A percentile compares a stretch with the other conserved stretches of the same genome.
phyloP scores from a whole-genome alignment of 2,329 filamentous ascomycete genomes.

The Thermoascus crustaceus region DNA sequence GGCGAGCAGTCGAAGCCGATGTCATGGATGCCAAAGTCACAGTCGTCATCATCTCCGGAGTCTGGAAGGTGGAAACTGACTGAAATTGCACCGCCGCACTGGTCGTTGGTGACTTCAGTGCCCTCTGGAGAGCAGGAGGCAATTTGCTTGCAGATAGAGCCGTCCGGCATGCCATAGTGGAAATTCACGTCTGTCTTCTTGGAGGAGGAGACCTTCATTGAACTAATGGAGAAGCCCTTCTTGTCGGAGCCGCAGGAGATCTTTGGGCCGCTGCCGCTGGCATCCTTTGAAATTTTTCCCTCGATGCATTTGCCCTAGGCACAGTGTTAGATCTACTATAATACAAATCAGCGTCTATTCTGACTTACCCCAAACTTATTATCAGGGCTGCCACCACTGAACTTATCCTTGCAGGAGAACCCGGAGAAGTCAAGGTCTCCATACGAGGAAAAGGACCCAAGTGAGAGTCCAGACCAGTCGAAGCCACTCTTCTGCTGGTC shows the following conservation, averaged over 20 bases:
- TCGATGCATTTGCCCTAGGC: slow-evolving; percentile 53
- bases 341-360: background rate
- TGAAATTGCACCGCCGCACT: slow-evolving; percentile 84
- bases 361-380: slow-evolving; percentile 23
- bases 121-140: slow-evolving; percentile 59
- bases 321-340: slow-evolving; percentile 27
- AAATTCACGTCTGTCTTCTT: slow-evolving; percentile 75
- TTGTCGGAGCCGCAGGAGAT: slow-evolving; percentile 49
- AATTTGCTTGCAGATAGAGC: slow-evolving; percentile 71
- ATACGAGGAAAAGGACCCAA: slow-evolving; percentile 58
- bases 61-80: slow-evolving; percentile 62
- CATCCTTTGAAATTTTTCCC: slow-evolving; percentile 40
- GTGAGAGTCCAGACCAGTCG: slow-evolving; percentile 57
- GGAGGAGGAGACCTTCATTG: slow-evolving; percentile 64
- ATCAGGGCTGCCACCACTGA: slow-evolving; percentile 30
- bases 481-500: slow-evolving; percentile 62
- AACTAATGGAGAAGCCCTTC: slow-evolving; percentile 63
- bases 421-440: slow-evolving; percentile 66
- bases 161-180: slow-evolving; percentile 79
- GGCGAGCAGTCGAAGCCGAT: slow-evolving; percentile 65
- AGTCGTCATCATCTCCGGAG: slow-evolving; percentile 49
- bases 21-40: slow-evolving; percentile 64
- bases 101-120: slow-evolving; percentile 66
- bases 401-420: slow-evolving; percentile 58
- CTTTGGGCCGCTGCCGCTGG: slow-evolving; percentile 44